Conservation (phyloP, 192 early-diverging fungal genomes). For the Backusella westeae region DNA sequence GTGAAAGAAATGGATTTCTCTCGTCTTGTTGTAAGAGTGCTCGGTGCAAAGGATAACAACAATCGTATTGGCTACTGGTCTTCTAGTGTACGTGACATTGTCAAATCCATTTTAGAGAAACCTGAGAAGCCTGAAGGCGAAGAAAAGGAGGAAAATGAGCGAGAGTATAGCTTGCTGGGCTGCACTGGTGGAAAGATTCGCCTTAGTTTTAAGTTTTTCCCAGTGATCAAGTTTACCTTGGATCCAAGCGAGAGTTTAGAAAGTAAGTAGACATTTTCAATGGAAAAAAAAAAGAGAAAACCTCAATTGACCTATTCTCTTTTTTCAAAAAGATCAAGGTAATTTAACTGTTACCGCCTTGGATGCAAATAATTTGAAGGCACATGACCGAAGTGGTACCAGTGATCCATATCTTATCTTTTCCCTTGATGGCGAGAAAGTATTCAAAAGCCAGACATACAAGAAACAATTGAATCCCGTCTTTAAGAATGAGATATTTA, state of each 20-base stretch:
- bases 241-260: slow-evolving; percentile 50
- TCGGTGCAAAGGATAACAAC: slow-evolving; percentile 9
- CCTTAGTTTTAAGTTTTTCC: slow-evolving; percentile 42
- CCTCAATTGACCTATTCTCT: not conserved
- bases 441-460: slow-evolving; percentile 62
- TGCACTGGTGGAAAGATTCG: slow-evolving; percentile 28
- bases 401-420: slow-evolving; percentile 76
- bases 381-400: slow-evolving; percentile 66
- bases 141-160: not conserved
- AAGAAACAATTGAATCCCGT: slow-evolving; percentile 75
- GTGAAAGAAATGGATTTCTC: slow-evolving; percentile 59
- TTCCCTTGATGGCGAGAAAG: slow-evolving; percentile 59
- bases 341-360: slow-evolving; percentile 59
- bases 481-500: slow-evolving; percentile 63
- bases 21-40: slow-evolving; percentile 41
- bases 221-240: slow-evolving; percentile 41
- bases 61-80: slow-evolving; percentile 14
- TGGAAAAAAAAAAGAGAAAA: not conserved
- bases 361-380: slow-evolving; percentile 57
- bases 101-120: not conserved
- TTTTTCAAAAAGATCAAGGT: slow-evolving; percentile 53
- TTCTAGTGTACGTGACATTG: not conserved
- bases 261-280: slow-evolving; percentile 32
- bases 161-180: slow-evolving; percentile 17
- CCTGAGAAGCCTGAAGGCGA: not conserved